phyloP scores from a whole-genome alignment of 495 filamentous ascomycete species.

The Aspergillus panamensis region DNA sequence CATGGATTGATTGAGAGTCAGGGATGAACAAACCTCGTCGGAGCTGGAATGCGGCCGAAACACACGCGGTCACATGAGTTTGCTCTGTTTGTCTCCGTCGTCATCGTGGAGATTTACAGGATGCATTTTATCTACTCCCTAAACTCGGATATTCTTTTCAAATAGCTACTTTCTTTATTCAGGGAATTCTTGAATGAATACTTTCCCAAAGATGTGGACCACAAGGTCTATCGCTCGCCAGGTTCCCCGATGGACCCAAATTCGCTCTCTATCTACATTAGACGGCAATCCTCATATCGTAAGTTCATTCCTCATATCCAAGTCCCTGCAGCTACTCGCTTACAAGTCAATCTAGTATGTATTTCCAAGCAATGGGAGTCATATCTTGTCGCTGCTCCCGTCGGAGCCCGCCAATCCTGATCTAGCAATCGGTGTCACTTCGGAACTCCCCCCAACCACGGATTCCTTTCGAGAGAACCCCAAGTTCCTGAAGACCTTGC shows the following conservation, averaged over 20 bases:
- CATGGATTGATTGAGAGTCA: background rate
- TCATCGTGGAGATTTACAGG: constrained; percentile 18
- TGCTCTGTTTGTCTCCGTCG: constrained; percentile 30
- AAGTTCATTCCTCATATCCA: constrained; percentile 13
- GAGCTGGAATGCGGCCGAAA: constrained; percentile 10
- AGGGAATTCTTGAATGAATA: background rate
- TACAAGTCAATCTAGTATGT: constrained; percentile 59
- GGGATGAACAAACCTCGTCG: background rate
- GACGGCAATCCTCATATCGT: constrained; percentile 55
- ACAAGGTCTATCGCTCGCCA: constrained; percentile 24
- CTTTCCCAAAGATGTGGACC: constrained; percentile 27
- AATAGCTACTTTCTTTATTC: too few species aligned
- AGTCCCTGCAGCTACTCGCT: background rate
- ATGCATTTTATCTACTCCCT: too few species aligned
- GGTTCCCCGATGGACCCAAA: constrained; percentile 27
- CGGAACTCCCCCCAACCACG: constrained; percentile 70
- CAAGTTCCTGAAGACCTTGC: constrained; percentile 69
- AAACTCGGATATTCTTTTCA: too few species aligned
- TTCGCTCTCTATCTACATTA: constrained; percentile 49
- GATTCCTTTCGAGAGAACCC: constrained; percentile 73
- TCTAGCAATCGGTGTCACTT: constrained; percentile 73
- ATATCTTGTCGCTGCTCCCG: constrained; percentile 73
- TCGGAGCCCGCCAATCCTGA: constrained; percentile 63
- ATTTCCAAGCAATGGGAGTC: constrained; percentile 46
- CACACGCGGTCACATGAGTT: constrained; percentile 33